phyloP scores from a whole-genome alignment of 2,329 filamentous ascomycete species.

The Endocalyx cinctus region DNA sequence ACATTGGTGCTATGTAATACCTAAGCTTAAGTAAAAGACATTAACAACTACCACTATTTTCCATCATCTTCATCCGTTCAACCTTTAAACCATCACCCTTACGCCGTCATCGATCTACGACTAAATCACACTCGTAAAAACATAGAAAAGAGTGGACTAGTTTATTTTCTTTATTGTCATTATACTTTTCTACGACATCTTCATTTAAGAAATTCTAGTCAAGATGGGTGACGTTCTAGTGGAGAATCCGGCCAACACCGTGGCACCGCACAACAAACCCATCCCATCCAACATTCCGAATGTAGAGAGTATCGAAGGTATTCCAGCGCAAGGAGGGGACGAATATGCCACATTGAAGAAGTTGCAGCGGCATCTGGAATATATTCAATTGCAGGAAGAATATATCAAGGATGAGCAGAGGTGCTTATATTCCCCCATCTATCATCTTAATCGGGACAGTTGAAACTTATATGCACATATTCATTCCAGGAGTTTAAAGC shows the following conservation, averaged over 20 bases:
- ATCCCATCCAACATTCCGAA: constrained; percentile 78
- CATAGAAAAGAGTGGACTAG: too few species aligned
- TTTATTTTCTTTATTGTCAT: not conserved
- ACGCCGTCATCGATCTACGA: too few species aligned
- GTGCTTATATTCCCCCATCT: constrained; percentile 33
- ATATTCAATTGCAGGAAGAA: constrained; percentile 97
- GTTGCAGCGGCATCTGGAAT: constrained; percentile 94
- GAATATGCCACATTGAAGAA: constrained; percentile 96
- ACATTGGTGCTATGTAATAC: too few species aligned
- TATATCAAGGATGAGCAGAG: constrained; percentile 99
- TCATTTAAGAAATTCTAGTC: too few species aligned
- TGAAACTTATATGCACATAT: too few species aligned
- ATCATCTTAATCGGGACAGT: not conserved
- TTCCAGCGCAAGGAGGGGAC: constrained; percentile 75
- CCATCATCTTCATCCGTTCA: too few species aligned
- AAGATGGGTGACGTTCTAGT: constrained; percentile 84
- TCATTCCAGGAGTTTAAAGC: constrained; percentile 74
- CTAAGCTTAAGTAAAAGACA: too few species aligned
- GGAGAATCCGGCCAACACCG: constrained; percentile 71
- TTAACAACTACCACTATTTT: too few species aligned
- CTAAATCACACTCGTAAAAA: too few species aligned
- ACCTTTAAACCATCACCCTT: too few species aligned
- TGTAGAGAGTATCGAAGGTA: constrained; percentile 84
- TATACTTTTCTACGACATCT: too few species aligned
- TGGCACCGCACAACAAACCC: constrained; percentile 76